Conservation (phyloP, 2,329 filamentous ascomycete species). For the Mariannaea sp. region DNA sequence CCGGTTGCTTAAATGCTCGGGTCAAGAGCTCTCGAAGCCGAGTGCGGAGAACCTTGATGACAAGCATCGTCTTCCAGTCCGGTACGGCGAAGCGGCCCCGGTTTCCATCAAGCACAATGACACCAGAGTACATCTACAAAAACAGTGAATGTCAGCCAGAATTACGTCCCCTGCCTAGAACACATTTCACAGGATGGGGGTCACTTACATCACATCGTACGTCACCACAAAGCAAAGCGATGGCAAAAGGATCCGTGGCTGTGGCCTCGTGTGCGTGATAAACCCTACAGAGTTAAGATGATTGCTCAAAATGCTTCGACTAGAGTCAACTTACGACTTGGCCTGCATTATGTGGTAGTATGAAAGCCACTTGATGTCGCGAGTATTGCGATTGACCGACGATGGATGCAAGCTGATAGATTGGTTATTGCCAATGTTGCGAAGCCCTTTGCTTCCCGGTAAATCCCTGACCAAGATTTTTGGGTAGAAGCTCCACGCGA, state of each 20-base stretch:
- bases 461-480: slow-evolving; percentile 84
- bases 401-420: slow-evolving; percentile 83
- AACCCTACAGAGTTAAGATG: slow-evolving; percentile 54
- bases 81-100: slow-evolving; percentile 79
- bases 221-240: slow-evolving; percentile 86
- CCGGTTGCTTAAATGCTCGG: slow-evolving; percentile 70
- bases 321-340: slow-evolving; percentile 62
- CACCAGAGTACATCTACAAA: slow-evolving; percentile 77
- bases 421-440: slow-evolving; percentile 93
- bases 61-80: slow-evolving; percentile 90
- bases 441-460: slow-evolving; percentile 72
- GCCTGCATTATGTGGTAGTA: slow-evolving; percentile 99
- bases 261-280: slow-evolving; percentile 92
- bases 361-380: slow-evolving; percentile 78
- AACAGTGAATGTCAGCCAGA: slow-evolving; percentile 3
- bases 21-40: slow-evolving; percentile 77
- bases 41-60: slow-evolving; percentile 78
- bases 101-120: slow-evolving; percentile 86
- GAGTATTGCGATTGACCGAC: slow-evolving; percentile 79
- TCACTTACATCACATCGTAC: slow-evolving; percentile 76
- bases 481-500: slow-evolving; percentile 95
- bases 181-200: neutral
- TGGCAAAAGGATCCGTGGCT: slow-evolving; percentile 77
- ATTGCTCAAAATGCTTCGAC: neutral
- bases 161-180: too few species aligned